Evolutionary conservation across 768 basidiomycete genomes (phyloP).

Genomic region (Auriscalpium vulgare): DNA sequence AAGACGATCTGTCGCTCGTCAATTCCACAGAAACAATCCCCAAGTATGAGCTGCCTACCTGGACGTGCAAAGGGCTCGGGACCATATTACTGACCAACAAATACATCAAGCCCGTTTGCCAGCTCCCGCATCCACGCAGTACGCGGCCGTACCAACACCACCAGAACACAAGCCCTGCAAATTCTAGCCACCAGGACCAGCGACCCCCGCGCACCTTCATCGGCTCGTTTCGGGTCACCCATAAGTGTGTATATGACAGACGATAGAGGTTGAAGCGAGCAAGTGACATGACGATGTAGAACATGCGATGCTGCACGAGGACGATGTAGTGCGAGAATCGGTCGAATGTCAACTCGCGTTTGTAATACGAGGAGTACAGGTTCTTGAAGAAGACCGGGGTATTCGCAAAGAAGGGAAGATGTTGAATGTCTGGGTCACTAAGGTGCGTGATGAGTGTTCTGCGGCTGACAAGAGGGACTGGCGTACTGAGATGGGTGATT

Average conservation of each 20-base stretch:
- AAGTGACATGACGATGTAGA: conserved; percentile 84
- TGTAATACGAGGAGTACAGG: conserved; percentile 93
- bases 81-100: conserved; percentile 78
- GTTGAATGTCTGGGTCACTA: conserved; percentile 80
- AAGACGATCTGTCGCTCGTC: conserved; percentile 65
- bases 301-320: conserved; percentile 81
- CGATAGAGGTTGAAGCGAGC: conserved; percentile 94
- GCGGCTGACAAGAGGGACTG: background rate
- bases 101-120: conserved; percentile 64
- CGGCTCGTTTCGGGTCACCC: conserved; percentile 55
- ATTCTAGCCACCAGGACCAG: conserved; percentile 76
- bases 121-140: conserved; percentile 62
- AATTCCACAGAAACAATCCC: background rate
- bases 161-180: conserved; percentile 71
- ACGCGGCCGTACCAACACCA: conserved; percentile 82
- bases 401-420: conserved; percentile 92
- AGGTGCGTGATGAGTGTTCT: conserved; percentile 7
- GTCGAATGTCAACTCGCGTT: conserved; percentile 78
- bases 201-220: conserved; percentile 57
- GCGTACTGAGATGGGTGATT: conserved; percentile 93
- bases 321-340: conserved; percentile 55
- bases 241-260: conserved; percentile 73
- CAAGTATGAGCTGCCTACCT: conserved; percentile 42
- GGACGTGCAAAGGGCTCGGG: conserved; percentile 89
- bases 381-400: conserved; percentile 79